Base-by-base conservation (phyloP, 2,329 filamentous ascomycete species). In the Aspergillus fumigatus region DNA sequence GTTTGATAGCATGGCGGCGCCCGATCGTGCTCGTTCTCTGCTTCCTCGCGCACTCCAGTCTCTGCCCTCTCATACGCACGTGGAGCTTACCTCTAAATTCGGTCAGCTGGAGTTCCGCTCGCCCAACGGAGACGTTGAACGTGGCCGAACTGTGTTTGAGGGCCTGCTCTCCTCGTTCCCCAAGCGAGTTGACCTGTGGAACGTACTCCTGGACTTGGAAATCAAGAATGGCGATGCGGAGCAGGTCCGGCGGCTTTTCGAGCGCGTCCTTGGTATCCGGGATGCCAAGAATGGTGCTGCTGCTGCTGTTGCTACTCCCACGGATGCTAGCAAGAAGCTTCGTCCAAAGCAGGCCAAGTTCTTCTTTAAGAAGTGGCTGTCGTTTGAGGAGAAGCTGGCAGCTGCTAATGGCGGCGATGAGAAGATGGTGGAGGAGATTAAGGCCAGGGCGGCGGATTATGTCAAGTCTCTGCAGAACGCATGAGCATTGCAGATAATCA, bases 141-240 rank as follows among this genome's bases (percentile, higher is more conserved):
- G 90, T 57, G 94, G 94, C 9, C 88, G 95, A 19, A 99, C 95
- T 26, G 88, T 97, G 69, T 97, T 97, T 67, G 93, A 97, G 74
- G 89, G 88, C 41, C 81, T 99, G 8, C 81, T 99, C 7, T 84
- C 85, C 38, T 88, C 88, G 4, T 96, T 88, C 79, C 90, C 92
- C 48, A 96, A 95, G 79, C 90, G 91, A 72, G 85, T 91, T 58
- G 92, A 97, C 71, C 79, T 97, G 52, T 97, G 93, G 93, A 94
- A 91, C 73, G 88, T 96, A 74, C 86, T 96, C 62, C 77, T 97
- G 1, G 92, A 96, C 70, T 82, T 97, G 55, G 94, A 99, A 77
- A 82, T 87, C 55, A 82, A 79, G 65, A 73, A 76, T 59, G 80
- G 82, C 14, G 82, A 85, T 35, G 79, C 81, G 43, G 84, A 85